Evolutionary conservation across 805 yeast genomes (phyloP).

Genomic region (Soucietia sequanensis): DNA sequence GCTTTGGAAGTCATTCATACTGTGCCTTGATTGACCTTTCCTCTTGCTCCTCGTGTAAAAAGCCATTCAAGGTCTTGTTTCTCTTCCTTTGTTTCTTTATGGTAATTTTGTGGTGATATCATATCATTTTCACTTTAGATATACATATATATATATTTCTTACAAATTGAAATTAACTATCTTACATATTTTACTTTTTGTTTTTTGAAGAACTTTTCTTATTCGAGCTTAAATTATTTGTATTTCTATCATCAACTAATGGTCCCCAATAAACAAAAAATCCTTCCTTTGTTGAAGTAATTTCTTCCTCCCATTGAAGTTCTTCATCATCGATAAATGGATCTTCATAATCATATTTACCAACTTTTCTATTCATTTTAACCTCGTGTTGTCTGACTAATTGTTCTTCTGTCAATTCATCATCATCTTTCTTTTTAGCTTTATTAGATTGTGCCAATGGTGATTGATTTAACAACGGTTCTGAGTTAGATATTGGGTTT

Average conservation of each 20-base stretch:
- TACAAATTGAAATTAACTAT: not conserved
- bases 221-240: slow-evolving; percentile 9
- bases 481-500: no score
- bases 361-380: slow-evolving; percentile 68
- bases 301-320: slow-evolving; percentile 86
- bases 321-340: slow-evolving; percentile 97
- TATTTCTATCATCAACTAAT: slow-evolving; percentile 53
- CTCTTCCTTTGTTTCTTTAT: no score
- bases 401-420: slow-evolving; percentile 39
- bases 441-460: no score
- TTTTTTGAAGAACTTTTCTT: slow-evolving; percentile 27
- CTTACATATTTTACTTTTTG: slow-evolving; percentile 21
- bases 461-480: no score
- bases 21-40: not conserved
- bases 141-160: no score
- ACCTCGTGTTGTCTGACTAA: slow-evolving; percentile 44
- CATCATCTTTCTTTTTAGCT: slow-evolving; percentile 18
- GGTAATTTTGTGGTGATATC: no score
- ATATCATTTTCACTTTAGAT: no score
- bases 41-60: not conserved
- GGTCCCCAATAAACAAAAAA: slow-evolving; percentile 96
- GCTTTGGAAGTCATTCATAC: no score
- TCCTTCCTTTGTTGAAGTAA: slow-evolving; percentile 91
- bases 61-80: no score
- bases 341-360: slow-evolving; percentile 88